Evolutionary conservation across 371 early-diverging fungal species (phyloP), one percentile per base, ranked within the genome.

Genomic region (Smittium culicis): DNA sequence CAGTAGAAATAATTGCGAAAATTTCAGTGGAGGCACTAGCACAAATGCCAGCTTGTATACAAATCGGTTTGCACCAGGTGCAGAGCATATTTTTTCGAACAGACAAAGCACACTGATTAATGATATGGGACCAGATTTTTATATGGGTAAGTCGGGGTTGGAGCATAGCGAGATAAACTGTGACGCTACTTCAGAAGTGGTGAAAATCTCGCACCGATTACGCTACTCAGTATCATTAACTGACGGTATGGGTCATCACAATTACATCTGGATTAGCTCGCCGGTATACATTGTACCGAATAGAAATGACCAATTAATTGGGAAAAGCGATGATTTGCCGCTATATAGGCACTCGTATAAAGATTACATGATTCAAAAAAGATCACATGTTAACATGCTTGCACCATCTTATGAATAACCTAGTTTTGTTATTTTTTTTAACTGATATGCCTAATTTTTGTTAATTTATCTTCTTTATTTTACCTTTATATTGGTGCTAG

Each of bases 191-290:
- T 63, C 63, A 8, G n/a, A 63, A n/a, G n/a, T 5, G 14, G 33
- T 35, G 32, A 63, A 63, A 33, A 35, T 63, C 5, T 34, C 31
- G n/a, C 63, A 63, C 35, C 2, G 63, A 32, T 33, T 63, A n/a
- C 20, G 35, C 20, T 63, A 34, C 34, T 34, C 63, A 2, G 32
- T 63, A 27, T 34, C 31, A n/a, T n/a, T 63, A 31, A 63, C n/a
- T n/a, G 35, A 63, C 32, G 35, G 35, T 2, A 31, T 34, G 32
- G 28, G 31, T 5, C 63, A 63, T n/a, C 34, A 63, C 20, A 31
- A 63, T 32, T 63, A 35, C 63, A 35, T 63, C 11, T 63, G 63
- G 63, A 31, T 63, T n/a, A 63, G 63, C 63, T n/a, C 35, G 5
- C 63, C 63, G 11, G 63, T 63, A 2, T 63, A 32, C 32, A 35